Evolutionary conservation across 1,284 basidiomycete species (phyloP), one percentile per base, ranked within the genome.

Genomic region (Cryptococcus jaspeensis): DNA sequence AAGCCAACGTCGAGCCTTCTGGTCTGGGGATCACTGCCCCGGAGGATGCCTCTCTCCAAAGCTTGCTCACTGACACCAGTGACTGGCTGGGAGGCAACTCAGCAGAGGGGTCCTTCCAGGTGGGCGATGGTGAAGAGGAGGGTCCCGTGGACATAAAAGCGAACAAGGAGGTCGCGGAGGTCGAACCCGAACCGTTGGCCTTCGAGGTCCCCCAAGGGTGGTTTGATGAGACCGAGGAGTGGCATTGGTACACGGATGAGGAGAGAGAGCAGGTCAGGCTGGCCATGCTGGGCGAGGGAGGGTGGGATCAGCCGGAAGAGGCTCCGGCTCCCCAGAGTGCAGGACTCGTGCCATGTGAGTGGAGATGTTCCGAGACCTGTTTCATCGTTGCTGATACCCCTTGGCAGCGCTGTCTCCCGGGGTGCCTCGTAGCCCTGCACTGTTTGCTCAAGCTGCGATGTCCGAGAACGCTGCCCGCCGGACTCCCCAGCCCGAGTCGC

Each of bases 181-280:
- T 57, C 11, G 64, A 54, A 20, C 36, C 63, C 23, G 66, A 65
- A 36, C 50, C 57, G 12, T 39, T 65, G n/a, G 46, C 56, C 11
- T 62, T 72, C 37, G 67, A 74, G 13, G 64, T 76, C 0, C 74
- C 74, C 0, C 60, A 72, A 48, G 74, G 74, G 25, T 76, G 74
- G 74, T 75, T 70, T 47, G 70, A 75, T 53, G 73, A 76, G 18
- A 47, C 57, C 20, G 72, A 70, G 25, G 55, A 64, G 38, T 76
- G 67, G 62, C 53, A 72, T 46, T 75, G 71, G 65, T 76, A 76
- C 57, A 76, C 74, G 5, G 66, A 65, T 0, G 74, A 75, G 57
- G 68, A 76, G 58, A 65, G 63, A 40, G 70, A 70, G 52, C 65
- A 63, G 22, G 74, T 76, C 22, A 63, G 69, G 18, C 43, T 59